Conservation (phyloP, 192 early-diverging fungal species). For the Chytriomyces hyalinus region DNA sequence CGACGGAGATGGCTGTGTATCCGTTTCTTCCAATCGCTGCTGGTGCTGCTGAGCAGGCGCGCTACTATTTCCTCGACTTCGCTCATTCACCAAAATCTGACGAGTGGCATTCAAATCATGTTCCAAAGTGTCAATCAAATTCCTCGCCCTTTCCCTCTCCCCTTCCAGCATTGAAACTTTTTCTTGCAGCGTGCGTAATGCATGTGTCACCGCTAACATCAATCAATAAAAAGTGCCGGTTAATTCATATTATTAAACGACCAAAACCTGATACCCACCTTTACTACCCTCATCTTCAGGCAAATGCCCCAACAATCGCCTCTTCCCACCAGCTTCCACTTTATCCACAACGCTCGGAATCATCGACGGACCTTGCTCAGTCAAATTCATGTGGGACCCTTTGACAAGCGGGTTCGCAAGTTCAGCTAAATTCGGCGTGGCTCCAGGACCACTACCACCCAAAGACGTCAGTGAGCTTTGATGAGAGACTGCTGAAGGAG, state of each 20-base stretch:
- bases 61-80: constrained; percentile 22
- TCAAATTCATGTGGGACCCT: constrained; percentile 24
- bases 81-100: constrained; percentile 31
- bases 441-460: background rate
- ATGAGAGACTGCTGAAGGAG: constrained; percentile 4
- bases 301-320: constrained; percentile 11
- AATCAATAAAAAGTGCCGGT: background rate
- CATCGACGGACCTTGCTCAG: constrained; percentile 34
- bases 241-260: background rate
- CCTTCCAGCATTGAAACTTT: constrained; percentile 47
- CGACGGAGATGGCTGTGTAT: background rate
- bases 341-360: constrained; percentile 37
- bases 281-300: constrained; percentile 32
- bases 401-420: constrained; percentile 25
- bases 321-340: constrained; percentile 16
- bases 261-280: constrained; percentile 8
- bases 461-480: constrained; percentile 3
- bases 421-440: constrained; percentile 31
- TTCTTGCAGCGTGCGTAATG: constrained; percentile 58
- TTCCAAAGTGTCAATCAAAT: constrained; percentile 48
- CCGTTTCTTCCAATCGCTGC: background rate
- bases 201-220: constrained; percentile 43
- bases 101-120: constrained; percentile 35
- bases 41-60: background rate
- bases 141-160: constrained; percentile 50